Percentiles rank a stretch among this genome's conserved stretches.
Conservation (phyloP, 2,329 filamentous ascomycete species). For the Aphanoascus verrucosus region DNA sequence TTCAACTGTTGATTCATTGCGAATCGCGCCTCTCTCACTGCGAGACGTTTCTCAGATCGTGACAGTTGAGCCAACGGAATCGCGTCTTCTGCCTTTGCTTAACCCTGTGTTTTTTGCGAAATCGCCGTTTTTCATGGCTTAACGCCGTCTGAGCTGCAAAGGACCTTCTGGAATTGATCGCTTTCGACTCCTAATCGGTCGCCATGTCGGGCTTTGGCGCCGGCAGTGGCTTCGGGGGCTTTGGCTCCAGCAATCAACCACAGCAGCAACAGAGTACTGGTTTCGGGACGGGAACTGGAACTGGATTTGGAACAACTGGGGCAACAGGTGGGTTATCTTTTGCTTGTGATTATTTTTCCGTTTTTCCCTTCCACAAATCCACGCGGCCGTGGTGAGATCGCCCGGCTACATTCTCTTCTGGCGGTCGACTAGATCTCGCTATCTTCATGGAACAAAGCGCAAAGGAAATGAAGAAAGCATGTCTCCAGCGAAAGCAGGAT, state of each 20-base stretch:
- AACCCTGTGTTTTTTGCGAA: neutral
- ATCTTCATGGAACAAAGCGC: neutral
- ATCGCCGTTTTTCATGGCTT: slow-evolving; percentile 9
- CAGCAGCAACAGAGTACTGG: slow-evolving; percentile 13
- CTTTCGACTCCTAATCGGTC: slow-evolving; percentile 2
- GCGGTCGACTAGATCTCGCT: slow-evolving; percentile 7
- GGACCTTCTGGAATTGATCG: neutral
- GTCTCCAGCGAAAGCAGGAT: neutral
- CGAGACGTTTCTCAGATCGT: neutral
- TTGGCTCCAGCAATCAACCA: slow-evolving; percentile 14
- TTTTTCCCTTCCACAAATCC: neutral
- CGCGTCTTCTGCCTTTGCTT: neutral
- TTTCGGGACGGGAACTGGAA: slow-evolving; percentile 14
- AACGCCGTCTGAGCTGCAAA: neutral
- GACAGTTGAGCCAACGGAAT: neutral
- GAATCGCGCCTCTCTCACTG: neutral
- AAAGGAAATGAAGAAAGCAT: neutral
- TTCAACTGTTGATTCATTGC: neutral
- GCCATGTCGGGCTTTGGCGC: slow-evolving; percentile 17
- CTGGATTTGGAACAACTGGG: slow-evolving; percentile 10
- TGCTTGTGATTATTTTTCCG: slow-evolving; percentile 7
- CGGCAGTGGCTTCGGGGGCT: slow-evolving; percentile 16
- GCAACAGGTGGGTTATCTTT: slow-evolving; percentile 15
- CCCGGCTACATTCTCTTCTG: neutral
- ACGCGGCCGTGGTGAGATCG: neutral